Evolutionary conservation across 2,329 filamentous ascomycete species (phyloP).

Genomic region (Xylaria arbuscula): DNA sequence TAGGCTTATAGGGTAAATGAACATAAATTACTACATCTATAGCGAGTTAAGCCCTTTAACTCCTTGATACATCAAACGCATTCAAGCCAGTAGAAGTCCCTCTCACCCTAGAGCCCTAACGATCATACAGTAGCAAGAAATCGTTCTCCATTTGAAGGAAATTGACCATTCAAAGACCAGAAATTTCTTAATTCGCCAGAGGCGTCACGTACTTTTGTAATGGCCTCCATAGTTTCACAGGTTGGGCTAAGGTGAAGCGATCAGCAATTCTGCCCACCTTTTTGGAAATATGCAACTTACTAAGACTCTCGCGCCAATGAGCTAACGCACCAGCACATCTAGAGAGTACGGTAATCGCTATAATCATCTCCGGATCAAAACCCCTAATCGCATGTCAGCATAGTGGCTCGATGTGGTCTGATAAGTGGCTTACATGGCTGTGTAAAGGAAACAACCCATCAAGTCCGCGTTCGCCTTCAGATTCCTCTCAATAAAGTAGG

Average conservation of each 20-base stretch:
- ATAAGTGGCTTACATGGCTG: slow-evolving; percentile 48
- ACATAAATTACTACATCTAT: too few relatives aligned
- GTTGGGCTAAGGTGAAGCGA: slow-evolving; percentile 40
- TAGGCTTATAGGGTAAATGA: too few relatives aligned
- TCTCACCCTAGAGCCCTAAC: not conserved
- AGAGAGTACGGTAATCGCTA: slow-evolving; percentile 46
- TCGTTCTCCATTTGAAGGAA: not conserved
- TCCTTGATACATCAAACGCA: too few relatives aligned
- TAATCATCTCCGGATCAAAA: slow-evolving; percentile 48
- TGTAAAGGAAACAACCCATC: slow-evolving; percentile 57
- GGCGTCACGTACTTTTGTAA: slow-evolving; percentile 47
- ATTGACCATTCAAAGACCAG: not conserved
- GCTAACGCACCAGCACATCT: slow-evolving; percentile 46
- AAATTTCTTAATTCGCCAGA: slow-evolving; percentile 37
- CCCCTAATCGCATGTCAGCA: slow-evolving; percentile 41
- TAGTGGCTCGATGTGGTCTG: slow-evolving; percentile 6
- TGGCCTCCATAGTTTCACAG: slow-evolving; percentile 47
- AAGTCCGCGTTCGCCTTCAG: slow-evolving; percentile 59
- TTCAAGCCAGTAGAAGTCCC: too few relatives aligned
- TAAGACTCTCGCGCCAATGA: slow-evolving; percentile 50
- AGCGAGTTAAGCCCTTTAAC: too few relatives aligned
- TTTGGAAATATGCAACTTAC: slow-evolving; percentile 35
- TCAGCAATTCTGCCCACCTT: slow-evolving; percentile 11
- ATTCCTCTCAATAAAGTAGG: slow-evolving; percentile 52
- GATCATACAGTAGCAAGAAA: slow-evolving; percentile 9